A percentile compares a stretch with the other conserved stretches of the same genome.
Conservation (phyloP, 139 green algal species). For the Edaphochlamys debaryana region DNA sequence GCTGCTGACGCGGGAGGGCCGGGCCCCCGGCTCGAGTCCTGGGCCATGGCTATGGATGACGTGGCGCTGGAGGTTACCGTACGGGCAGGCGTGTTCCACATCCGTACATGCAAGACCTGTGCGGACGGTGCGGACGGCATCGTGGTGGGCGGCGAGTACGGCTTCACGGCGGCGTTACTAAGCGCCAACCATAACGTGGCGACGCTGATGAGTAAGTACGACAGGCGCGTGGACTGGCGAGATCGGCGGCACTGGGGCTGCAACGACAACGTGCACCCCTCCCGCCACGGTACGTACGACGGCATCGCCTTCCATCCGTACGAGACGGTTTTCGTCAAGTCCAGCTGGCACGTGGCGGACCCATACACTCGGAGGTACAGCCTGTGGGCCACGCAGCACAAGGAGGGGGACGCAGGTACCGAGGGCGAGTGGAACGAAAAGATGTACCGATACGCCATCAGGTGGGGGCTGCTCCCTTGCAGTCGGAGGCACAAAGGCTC, state of each 20-base stretch:
- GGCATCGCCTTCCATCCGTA: slow-evolving; percentile 81
- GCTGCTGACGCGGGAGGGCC: slow-evolving; percentile 62
- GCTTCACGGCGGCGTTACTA: slow-evolving; percentile 65
- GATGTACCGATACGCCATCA: slow-evolving; percentile 71
- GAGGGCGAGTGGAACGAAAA: slow-evolving; percentile 67
- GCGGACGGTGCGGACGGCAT: slow-evolving; percentile 34
- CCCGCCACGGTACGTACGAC: slow-evolving; percentile 77
- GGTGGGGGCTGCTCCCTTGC: neutral
- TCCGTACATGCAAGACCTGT: slow-evolving; percentile 82
- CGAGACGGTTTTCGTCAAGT: slow-evolving; percentile 85
- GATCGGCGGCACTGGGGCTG: slow-evolving; percentile 62
- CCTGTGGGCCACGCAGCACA: slow-evolving; percentile 56
- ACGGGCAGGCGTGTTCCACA: slow-evolving; percentile 8
- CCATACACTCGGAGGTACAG: slow-evolving; percentile 73
- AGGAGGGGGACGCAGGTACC: slow-evolving; percentile 63
- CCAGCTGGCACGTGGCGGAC: slow-evolving; percentile 81
- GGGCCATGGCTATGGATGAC: slow-evolving; percentile 58
- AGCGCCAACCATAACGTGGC: slow-evolving; percentile 71
- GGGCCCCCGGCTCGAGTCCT: slow-evolving; percentile 63
- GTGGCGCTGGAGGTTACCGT: slow-evolving; percentile 46
- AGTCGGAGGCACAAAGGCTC: no score
- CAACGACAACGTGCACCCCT: slow-evolving; percentile 85
- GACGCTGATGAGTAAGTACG: slow-evolving; percentile 79
- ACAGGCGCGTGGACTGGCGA: slow-evolving; percentile 54
- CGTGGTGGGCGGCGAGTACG: slow-evolving; percentile 78